Conservation (phyloP, 2,329 filamentous ascomycete genomes). For the Arthrobotrys conoides region DNA sequence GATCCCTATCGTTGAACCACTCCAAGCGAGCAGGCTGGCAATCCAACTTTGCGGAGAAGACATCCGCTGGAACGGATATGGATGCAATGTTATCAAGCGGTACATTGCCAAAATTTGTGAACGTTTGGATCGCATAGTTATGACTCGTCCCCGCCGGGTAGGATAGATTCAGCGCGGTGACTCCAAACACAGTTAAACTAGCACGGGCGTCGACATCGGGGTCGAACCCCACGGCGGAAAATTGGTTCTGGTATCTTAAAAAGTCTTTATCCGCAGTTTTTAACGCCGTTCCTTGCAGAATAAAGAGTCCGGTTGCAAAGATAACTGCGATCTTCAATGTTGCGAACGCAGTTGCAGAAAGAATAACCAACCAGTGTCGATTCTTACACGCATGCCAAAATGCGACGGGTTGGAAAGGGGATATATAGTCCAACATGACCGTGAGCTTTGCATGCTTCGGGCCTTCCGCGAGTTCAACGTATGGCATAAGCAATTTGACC, state of each 20-base stretch:
- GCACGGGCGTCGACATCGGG: conserved; percentile 40
- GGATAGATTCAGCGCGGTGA: conserved; percentile 39
- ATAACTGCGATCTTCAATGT: conserved; percentile 54
- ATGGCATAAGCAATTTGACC: conserved; percentile 55
- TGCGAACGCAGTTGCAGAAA: conserved; percentile 36
- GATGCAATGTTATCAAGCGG: conserved; percentile 43
- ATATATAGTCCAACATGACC: conserved; percentile 61
- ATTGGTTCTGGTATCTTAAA: conserved; percentile 32
- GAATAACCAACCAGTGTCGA: conserved; percentile 56
- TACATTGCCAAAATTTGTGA: conserved; percentile 31
- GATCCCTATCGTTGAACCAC: conserved; percentile 41
- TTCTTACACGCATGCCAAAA: conserved; percentile 58
- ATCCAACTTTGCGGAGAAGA: conserved; percentile 51
- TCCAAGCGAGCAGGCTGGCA: conserved; percentile 43
- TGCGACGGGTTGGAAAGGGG: conserved; percentile 57
- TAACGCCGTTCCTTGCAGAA: conserved; percentile 44
- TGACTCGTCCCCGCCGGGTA: conserved; percentile 59
- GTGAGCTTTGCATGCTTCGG: conserved; percentile 55
- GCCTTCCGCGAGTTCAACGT: conserved; percentile 50
- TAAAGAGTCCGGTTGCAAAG: conserved; percentile 56
- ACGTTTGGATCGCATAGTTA: conserved; percentile 42
- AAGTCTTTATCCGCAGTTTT: conserved; percentile 32
- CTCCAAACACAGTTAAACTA: conserved; percentile 48
- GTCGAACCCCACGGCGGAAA: conserved; percentile 33
- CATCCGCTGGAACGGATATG: conserved; percentile 40